phyloP scores from a whole-genome alignment of 768 basidiomycete species.

The Suillus weaverae region DNA sequence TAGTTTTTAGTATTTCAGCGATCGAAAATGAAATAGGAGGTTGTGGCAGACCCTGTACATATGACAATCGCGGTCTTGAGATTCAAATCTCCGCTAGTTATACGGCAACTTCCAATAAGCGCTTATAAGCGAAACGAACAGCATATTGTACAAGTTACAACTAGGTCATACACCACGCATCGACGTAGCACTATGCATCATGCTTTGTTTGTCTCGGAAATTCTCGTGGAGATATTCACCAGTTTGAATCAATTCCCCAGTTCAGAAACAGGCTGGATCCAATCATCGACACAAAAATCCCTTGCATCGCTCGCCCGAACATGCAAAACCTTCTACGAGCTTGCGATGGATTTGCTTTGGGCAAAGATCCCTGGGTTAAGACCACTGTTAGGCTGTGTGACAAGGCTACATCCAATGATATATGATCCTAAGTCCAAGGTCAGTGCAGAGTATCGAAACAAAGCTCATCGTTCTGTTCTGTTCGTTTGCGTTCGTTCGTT shows the following conservation, averaged over 20 bases:
- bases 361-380: neutral
- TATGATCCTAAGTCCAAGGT: neutral
- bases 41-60: too few relatives aligned
- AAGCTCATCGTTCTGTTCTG: neutral
- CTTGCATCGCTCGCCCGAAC: conserved; percentile 5
- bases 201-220: neutral
- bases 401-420: neutral
- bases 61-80: neutral
- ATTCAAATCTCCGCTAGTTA: neutral
- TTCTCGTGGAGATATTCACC: neutral
- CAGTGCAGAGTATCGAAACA: neutral
- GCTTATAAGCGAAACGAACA: too few relatives aligned
- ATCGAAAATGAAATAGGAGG: neutral
- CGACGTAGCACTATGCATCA: neutral
- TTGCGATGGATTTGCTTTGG: conserved; percentile 8
- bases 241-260: neutral
- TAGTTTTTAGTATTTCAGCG: too few relatives aligned
- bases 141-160: neutral
- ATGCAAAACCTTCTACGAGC: conserved; percentile 8
- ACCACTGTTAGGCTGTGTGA: neutral
- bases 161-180: neutral
- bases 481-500: neutral
- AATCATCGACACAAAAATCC: neutral
- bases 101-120: too few relatives aligned
- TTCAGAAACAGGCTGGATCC: neutral